Evolutionary conservation across 2,329 filamentous ascomycete genomes (phyloP).

Genomic region (Fusarium subtropicale): DNA sequence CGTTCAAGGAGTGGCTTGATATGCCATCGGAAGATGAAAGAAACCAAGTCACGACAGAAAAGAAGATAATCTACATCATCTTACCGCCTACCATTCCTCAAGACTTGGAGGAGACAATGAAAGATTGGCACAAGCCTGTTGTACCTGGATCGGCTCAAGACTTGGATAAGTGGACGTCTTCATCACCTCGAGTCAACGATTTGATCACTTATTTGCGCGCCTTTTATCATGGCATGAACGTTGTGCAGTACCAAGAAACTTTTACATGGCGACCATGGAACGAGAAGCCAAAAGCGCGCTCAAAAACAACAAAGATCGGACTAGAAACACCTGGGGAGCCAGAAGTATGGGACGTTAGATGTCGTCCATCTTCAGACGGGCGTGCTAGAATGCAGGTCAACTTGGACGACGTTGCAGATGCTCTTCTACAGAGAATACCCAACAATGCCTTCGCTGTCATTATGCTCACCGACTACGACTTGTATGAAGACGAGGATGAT

Average conservation of each 20-base stretch:
- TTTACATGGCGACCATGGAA: constrained; percentile 65
- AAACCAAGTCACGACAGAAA: constrained; percentile 60
- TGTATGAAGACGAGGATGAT: constrained; percentile 73
- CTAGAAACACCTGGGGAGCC: constrained; percentile 52
- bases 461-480: constrained; percentile 69
- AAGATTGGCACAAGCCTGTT: constrained; percentile 55
- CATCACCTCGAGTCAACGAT: constrained; percentile 47
- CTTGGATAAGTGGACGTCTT: constrained; percentile 18
- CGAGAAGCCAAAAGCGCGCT: constrained; percentile 22
- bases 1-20: constrained; percentile 62
- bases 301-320: constrained; percentile 55
- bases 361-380: constrained; percentile 60
- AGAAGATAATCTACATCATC: constrained; percentile 67
- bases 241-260: constrained; percentile 56
- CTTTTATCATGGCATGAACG: constrained; percentile 66
- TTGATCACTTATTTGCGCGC: constrained; percentile 54
- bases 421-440: constrained; percentile 64
- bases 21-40: constrained; percentile 50
- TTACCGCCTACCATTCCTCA: constrained; percentile 56
- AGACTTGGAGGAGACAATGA: constrained; percentile 53
- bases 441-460: constrained; percentile 69
- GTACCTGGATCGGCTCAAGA: constrained; percentile 10
- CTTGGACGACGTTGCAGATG: constrained; percentile 70
- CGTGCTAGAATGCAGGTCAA: constrained; percentile 66
- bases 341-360: constrained; percentile 62